Base-by-base conservation (phyloP, 805 yeast species). In the Metschnikowia vanudenii region DNA sequence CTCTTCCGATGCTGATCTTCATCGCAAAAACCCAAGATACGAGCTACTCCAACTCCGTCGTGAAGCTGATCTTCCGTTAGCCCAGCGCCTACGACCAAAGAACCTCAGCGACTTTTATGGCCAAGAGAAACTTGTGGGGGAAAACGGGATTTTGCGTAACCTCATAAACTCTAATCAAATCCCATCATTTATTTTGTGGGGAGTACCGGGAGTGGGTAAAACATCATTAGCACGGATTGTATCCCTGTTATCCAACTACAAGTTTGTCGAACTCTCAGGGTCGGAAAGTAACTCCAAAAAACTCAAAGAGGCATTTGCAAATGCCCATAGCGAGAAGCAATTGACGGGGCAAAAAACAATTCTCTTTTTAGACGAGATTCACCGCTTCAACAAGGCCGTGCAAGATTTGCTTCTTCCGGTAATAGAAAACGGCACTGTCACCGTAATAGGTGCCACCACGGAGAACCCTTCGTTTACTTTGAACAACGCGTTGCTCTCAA, bases 381-480 rank as follows among this genome's bases (percentile, higher is more conserved):
- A 72, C 51, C 52, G 77, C 30, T 71, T 68, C 56, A 71, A 72
- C 51, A 69, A 70, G 40, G 72, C 73, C 0, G 71, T 67, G 9
- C 77, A 72, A 46, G 77, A 72, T 50, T 47, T 70, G 22, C 59
- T 72, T 16, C 57, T 72, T 7, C 77, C 77, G 0, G 74, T 68
- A 12, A 62, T 72, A 5, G 77, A 72, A 45, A 65, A 64, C 32
- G 77, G 77, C 0, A 39, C 55, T 1, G 61, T 68, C 2, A 70
- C 73, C 0, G 67, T 72, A 1, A 62, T 72, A 17, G 77, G 76
- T 0, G 77, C 77, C 7, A 72, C 77, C 24, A 72, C 77, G 0
- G 99, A 94, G 61, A 94, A 94, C 61, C 77, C 77, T 1, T 70
- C 76, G 1, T 72, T 72, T 50, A 67, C 68, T 1, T 51, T 72